Evolutionary conservation across 75 land plant species (phyloP).

Genomic region (Pinus taeda): DNA sequence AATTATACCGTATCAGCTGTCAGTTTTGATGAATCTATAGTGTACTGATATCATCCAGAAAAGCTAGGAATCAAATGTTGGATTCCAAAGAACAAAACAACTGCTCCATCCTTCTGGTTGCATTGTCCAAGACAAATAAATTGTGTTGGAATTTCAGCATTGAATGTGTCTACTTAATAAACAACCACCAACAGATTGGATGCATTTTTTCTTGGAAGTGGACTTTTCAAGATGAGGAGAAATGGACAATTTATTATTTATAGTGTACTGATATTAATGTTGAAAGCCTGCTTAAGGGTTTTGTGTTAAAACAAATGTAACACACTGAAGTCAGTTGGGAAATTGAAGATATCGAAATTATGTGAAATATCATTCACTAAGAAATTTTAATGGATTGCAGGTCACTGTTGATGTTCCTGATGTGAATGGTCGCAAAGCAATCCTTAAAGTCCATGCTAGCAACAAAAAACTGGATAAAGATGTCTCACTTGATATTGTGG

Average conservation of each 20-base stretch:
- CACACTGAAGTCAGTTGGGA: background rate
- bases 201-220: background rate
- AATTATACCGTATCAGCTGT: background rate
- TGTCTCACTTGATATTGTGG: slow-evolving; percentile 43
- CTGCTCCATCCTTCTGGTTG: background rate
- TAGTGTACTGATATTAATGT: no score
- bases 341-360: background rate
- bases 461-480: slow-evolving; percentile 47
- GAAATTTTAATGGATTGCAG: slow-evolving; percentile 10
- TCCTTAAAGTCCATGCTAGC: slow-evolving; percentile 43
- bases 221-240: no score
- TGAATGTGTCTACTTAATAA: background rate
- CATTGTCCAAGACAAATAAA: background rate
- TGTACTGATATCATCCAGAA: background rate
- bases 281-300: background rate
- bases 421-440: slow-evolving; percentile 44
- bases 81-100: background rate
- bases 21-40: background rate
- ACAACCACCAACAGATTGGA: background rate
- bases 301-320: background rate
- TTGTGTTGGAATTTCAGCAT: background rate
- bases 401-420: slow-evolving; percentile 55
- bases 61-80: background rate
- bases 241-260: no score
- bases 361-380: background rate